Evolutionary conservation across 345 rosid species (phyloP).

Genomic region (Psidium friedrichsthalianum): DNA sequence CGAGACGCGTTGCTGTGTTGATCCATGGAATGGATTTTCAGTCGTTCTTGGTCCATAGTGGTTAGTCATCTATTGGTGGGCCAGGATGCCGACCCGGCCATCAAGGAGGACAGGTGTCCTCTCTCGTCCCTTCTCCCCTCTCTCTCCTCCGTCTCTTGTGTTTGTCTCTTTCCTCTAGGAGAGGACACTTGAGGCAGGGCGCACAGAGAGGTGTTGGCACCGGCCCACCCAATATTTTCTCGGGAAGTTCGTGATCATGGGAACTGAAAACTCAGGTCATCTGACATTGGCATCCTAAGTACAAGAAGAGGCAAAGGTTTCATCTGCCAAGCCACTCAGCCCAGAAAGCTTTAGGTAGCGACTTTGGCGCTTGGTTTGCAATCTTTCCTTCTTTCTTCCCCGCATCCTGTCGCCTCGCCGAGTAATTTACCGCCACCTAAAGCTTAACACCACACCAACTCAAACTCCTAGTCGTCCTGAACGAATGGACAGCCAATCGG

Average conservation of each 20-base stretch:
- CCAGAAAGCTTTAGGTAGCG: background rate
- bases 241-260: background rate
- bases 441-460: background rate
- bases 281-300: background rate
- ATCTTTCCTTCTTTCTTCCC: background rate
- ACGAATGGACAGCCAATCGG: background rate
- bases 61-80: background rate
- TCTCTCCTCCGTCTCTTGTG: too few relatives aligned
- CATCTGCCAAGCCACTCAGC: background rate
- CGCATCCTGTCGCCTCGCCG: background rate
- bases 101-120: too few relatives aligned
- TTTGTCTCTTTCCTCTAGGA: too few relatives aligned
- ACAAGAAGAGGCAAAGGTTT: background rate
- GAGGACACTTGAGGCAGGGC: too few relatives aligned
- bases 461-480: background rate
- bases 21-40: background rate
- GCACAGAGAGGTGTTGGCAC: too few relatives aligned
- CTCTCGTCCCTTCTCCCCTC: too few relatives aligned
- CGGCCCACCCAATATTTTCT: too few relatives aligned
- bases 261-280: background rate
- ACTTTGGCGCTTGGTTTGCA: background rate
- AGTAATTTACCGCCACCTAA: background rate
- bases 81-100: too few relatives aligned
- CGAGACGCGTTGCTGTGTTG: background rate
- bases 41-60: background rate